phyloP scores from a whole-genome alignment of 345 rosid species.

The Alliaria petiolata region DNA sequence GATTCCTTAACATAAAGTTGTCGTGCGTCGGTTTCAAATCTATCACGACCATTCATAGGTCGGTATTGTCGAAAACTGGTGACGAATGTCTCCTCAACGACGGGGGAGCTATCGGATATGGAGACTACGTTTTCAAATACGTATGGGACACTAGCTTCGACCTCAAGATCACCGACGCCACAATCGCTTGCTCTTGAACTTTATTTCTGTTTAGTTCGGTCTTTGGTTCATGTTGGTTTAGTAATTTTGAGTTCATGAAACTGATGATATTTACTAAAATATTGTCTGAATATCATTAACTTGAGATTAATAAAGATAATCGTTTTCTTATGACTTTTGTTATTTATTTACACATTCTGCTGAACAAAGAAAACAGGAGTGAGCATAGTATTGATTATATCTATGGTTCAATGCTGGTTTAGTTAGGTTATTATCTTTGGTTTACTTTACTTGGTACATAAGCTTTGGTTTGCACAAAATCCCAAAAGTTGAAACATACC shows the following conservation, averaged over 20 bases:
- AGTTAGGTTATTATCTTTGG: no score
- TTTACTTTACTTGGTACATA: no score
- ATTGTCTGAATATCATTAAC: not conserved
- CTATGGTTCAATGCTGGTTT: no score
- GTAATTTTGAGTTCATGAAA: not conserved
- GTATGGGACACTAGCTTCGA: slow-evolving; percentile 17
- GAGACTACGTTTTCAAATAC: not conserved
- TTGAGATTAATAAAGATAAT: not conserved
- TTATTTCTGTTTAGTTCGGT: not conserved
- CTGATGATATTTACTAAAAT: not conserved
- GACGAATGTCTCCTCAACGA: not conserved
- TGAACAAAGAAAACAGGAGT: no score
- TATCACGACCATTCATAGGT: not conserved
- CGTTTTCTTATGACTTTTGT: no score
- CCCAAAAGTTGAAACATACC: no score
- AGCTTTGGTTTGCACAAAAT: no score
- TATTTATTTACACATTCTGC: no score
- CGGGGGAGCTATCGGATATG: accelerated
- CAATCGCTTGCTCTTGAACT: not conserved
- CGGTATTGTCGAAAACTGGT: not conserved
- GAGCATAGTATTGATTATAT: no score
- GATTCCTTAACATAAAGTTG: not conserved
- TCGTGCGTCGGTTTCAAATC: slow-evolving; percentile 15
- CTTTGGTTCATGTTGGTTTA: no score
- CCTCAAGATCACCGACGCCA: not conserved